Evolutionary conservation across 495 filamentous ascomycete genomes (phyloP).

Genomic region (Terfezia boudieri): DNA sequence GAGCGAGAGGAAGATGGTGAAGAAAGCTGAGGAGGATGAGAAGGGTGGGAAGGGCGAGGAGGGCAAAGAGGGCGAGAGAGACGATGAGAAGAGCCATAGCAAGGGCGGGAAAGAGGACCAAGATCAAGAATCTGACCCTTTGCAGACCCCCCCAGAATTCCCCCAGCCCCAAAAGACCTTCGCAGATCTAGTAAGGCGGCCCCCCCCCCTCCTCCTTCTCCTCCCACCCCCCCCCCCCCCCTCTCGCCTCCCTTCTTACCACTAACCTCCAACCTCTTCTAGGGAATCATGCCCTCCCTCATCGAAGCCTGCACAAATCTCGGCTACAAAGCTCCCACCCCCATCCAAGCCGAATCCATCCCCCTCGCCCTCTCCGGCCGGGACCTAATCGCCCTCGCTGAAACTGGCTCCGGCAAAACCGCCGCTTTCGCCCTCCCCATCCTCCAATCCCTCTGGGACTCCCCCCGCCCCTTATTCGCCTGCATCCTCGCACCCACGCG

Average conservation of each 20-base stretch:
- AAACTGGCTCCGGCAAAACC: constrained; percentile 87
- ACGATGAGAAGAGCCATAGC: neutral
- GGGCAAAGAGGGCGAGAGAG: neutral
- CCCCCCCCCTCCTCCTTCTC: too few species aligned
- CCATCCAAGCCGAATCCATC: constrained; percentile 56
- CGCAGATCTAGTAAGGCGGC: constrained; percentile 45
- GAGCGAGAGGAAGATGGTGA: neutral
- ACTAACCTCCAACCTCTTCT: constrained; percentile 5
- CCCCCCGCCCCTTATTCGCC: constrained; percentile 51
- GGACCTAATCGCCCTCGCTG: constrained; percentile 80
- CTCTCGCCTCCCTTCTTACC: neutral
- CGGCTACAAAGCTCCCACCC: constrained; percentile 63
- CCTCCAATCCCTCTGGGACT: constrained; percentile 65
- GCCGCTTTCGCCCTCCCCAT: constrained; percentile 82
- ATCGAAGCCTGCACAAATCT: constrained; percentile 66
- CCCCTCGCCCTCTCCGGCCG: constrained; percentile 59
- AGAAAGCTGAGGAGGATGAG: neutral
- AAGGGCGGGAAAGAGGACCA: neutral
- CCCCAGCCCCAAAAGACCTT: constrained; percentile 35
- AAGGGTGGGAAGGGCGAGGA: neutral
- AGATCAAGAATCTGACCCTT: constrained; percentile 36
- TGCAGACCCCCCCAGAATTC: constrained; percentile 36
- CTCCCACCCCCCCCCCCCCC: neutral
- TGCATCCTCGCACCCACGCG: constrained; percentile 78
- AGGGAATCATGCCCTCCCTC: constrained; percentile 64